Evolutionary conservation across 2,329 filamentous ascomycete genomes (phyloP).

Genomic region (Lecanoromycetidae sp.): DNA sequence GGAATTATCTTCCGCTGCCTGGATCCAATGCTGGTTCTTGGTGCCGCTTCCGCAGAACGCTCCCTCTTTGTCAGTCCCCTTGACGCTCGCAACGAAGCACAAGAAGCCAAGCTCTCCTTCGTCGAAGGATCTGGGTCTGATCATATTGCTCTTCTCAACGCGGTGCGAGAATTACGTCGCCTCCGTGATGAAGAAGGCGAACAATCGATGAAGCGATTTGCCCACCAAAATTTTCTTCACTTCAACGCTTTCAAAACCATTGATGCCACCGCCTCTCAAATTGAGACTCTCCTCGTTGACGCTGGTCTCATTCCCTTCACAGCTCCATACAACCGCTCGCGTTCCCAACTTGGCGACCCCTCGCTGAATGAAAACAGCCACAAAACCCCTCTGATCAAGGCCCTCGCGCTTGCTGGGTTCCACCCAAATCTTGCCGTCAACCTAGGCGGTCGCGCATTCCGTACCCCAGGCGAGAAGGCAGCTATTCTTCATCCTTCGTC

Average conservation of each 20-base stretch:
- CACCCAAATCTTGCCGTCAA: conserved; percentile 35
- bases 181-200: conserved; percentile 24
- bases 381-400: conserved; percentile 34
- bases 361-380: conserved; percentile 35
- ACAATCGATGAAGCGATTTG: conserved; percentile 23
- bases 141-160: conserved; percentile 32
- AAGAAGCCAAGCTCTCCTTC: conserved; percentile 23
- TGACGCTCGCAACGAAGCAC: conserved; percentile 20
- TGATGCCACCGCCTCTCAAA: conserved; percentile 27
- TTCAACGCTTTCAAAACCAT: conserved; percentile 27
- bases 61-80: conserved; percentile 26
- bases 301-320: conserved; percentile 25
- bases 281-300: conserved; percentile 28
- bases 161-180: conserved; percentile 35
- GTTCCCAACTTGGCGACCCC: conserved; percentile 23
- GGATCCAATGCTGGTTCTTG: conserved; percentile 38
- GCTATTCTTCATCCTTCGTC: conserved; percentile 22
- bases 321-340: conserved; percentile 9
- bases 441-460: conserved; percentile 14
- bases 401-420: conserved; percentile 34
- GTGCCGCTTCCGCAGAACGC: conserved; percentile 25
- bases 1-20: conserved; percentile 41
- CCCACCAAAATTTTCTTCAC: conserved; percentile 26
- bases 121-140: conserved; percentile 27
- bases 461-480: conserved; percentile 22